Evolutionary conservation across 2,329 filamentous ascomycete species (phyloP).

Genomic region (Ceratocystis cacaofunesta): DNA sequence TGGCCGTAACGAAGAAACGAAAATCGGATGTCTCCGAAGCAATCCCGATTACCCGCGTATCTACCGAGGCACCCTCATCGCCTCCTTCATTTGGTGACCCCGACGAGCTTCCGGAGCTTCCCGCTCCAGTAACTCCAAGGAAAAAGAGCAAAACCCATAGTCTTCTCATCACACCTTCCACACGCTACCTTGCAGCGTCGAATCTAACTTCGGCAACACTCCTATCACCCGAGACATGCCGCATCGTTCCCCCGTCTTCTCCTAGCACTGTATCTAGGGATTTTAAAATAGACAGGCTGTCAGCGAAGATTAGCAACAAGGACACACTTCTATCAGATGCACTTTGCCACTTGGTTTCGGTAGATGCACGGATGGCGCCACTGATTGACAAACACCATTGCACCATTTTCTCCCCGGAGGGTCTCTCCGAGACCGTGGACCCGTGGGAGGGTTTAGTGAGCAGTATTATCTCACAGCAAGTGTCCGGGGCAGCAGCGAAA

Average conservation of each 20-base stretch:
- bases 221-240: constrained; percentile 55
- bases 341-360: constrained; percentile 54
- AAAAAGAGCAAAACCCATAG: constrained; percentile 21
- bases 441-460: constrained; percentile 72
- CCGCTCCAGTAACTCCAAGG: neutral
- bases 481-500: constrained; percentile 79
- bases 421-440: constrained; percentile 71
- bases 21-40: neutral
- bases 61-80: neutral
- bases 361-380: constrained; percentile 56
- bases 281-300: neutral
- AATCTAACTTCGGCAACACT: constrained; percentile 54
- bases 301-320: constrained; percentile 41
- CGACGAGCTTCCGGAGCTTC: neutral
- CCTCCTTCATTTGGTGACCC: neutral
- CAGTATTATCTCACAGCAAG: constrained; percentile 91
- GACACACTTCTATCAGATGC: constrained; percentile 58
- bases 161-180: constrained; percentile 26
- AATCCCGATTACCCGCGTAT: neutral
- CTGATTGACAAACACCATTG: constrained; percentile 65
- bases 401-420: constrained; percentile 63
- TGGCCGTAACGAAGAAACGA: neutral
- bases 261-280: neutral
- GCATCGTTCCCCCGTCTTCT: constrained; percentile 36
- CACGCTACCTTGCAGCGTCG: constrained; percentile 46